Evolutionary conservation across 108 stramenopile species (phyloP).

Genomic region (Cyclotella atomus): DNA sequence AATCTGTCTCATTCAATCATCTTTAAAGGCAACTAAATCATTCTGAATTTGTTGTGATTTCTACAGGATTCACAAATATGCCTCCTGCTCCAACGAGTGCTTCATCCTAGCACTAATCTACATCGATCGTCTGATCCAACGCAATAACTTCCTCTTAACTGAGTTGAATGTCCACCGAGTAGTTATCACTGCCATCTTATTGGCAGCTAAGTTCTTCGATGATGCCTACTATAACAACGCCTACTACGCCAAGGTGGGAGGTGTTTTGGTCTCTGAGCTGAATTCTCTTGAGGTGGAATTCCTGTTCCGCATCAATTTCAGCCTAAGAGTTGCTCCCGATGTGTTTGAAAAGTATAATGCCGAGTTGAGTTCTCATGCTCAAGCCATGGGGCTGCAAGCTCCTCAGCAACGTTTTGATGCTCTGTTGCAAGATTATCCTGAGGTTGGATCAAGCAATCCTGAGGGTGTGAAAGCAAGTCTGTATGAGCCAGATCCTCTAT

Average conservation of each 20-base stretch:
- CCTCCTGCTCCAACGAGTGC: slow-evolving; percentile 96
- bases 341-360: slow-evolving; percentile 85
- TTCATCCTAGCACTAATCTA: slow-evolving; percentile 97
- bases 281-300: slow-evolving; percentile 96
- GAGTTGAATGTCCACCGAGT: slow-evolving; percentile 97
- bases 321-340: slow-evolving; percentile 88
- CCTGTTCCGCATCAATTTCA: slow-evolving; percentile 95
- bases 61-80: slow-evolving; percentile 93
- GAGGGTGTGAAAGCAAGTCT: neutral
- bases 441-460: neutral
- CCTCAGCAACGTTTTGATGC: neutral
- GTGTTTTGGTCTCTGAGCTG: slow-evolving; percentile 86
- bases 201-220: slow-evolving; percentile 99
- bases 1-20: too few relatives aligned
- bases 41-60: too few relatives aligned
- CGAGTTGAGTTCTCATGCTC: slow-evolving; percentile 76
- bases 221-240: slow-evolving; percentile 99
- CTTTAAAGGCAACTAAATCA: too few relatives aligned
- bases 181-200: slow-evolving; percentile 92
- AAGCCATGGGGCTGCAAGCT: slow-evolving; percentile 6
- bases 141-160: slow-evolving; percentile 92
- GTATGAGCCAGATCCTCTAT: neutral
- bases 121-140: slow-evolving; percentile 97
- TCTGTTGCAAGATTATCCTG: neutral
- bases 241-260: slow-evolving; percentile 97